Evolutionary conservation across 208 protist species (phyloP).

Genomic region (Acanthamoeba culbertsoni): DNA sequence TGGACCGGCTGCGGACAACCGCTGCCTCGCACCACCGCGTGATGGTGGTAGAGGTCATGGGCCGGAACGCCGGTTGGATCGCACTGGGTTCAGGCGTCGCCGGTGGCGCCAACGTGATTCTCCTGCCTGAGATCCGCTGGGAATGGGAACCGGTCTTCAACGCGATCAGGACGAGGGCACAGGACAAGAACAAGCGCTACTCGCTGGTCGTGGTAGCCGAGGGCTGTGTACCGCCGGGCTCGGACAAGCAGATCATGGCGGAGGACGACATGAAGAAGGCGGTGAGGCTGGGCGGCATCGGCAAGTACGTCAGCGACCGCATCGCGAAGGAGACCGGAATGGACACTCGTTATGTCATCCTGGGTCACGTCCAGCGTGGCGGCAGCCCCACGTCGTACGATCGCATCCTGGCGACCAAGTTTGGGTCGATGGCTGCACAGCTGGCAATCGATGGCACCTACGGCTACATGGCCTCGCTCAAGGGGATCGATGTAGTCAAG

Average conservation of each 20-base stretch:
- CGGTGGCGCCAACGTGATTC: slow-evolving; percentile 54
- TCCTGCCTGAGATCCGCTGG: slow-evolving; percentile 15
- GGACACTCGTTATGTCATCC: slow-evolving; percentile 62
- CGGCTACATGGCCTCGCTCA: slow-evolving; percentile 14
- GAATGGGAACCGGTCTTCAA: background rate
- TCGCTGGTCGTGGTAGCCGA: slow-evolving; percentile 14
- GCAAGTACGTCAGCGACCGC: slow-evolving; percentile 19
- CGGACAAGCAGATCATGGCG: background rate
- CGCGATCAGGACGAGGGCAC: background rate
- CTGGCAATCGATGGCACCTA: slow-evolving; percentile 22
- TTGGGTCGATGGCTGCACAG: background rate
- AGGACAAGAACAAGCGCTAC: background rate
- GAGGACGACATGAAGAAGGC: background rate
- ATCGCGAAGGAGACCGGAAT: background rate
- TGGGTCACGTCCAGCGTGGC: slow-evolving; percentile 82
- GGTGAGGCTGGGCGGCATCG: slow-evolving; percentile 24
- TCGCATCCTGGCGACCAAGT: slow-evolving; percentile 69
- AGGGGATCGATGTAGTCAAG: slow-evolving; percentile 1
- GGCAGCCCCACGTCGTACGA: slow-evolving; percentile 78
- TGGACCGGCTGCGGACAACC: slow-evolving; percentile 71
- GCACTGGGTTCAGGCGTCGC: slow-evolving; percentile 74
- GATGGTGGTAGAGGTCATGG: slow-evolving; percentile 81
- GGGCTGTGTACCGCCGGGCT: background rate
- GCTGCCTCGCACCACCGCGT: slow-evolving; percentile 73
- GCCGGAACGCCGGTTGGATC: slow-evolving; percentile 75